Conservation (phyloP, 768 basidiomycete species). For the Agrocybe chaxingu region DNA sequence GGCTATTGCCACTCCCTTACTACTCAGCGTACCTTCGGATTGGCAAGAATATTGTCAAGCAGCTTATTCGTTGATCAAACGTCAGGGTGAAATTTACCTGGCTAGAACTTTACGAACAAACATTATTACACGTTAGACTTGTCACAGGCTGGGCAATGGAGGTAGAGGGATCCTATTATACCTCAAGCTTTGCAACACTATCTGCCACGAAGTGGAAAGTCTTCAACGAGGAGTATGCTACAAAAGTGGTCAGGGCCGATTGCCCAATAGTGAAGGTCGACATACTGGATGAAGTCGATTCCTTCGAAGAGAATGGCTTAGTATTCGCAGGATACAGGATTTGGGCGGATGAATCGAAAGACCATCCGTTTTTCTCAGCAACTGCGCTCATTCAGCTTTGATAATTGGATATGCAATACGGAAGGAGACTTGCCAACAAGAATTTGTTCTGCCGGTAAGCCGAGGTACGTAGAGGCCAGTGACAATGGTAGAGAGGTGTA, state of each 20-base stretch:
- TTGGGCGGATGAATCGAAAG: slow-evolving; percentile 43
- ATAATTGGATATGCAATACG: not conserved
- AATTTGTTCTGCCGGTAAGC: slow-evolving; percentile 37
- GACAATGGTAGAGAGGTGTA: slow-evolving; percentile 58
- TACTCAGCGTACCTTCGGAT: slow-evolving; percentile 21
- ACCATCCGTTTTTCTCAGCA: slow-evolving; percentile 45
- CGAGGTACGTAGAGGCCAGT: slow-evolving; percentile 57
- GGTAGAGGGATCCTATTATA: slow-evolving; percentile 6
- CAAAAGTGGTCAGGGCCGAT: too few species aligned
- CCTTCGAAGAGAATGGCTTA: not conserved
- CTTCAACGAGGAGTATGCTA: slow-evolving; percentile 42
- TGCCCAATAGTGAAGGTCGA: not conserved
- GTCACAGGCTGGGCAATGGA: too few species aligned
- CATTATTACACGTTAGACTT: too few species aligned
- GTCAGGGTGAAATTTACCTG: not conserved
- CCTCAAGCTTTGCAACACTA: slow-evolving; percentile 50
- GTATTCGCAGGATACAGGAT: slow-evolving; percentile 37
- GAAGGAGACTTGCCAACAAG: slow-evolving; percentile 28
- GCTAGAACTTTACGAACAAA: not conserved
- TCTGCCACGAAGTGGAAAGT: slow-evolving; percentile 51
- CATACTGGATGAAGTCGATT: slow-evolving; percentile 11
- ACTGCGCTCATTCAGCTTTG: slow-evolving; percentile 24
- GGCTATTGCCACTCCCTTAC: slow-evolving; percentile 16
- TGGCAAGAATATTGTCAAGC: slow-evolving; percentile 12
- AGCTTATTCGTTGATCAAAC: slow-evolving; percentile 13